Conservation (phyloP, 2,329 filamentous ascomycete genomes). For the Trichoderma hamatum region DNA sequence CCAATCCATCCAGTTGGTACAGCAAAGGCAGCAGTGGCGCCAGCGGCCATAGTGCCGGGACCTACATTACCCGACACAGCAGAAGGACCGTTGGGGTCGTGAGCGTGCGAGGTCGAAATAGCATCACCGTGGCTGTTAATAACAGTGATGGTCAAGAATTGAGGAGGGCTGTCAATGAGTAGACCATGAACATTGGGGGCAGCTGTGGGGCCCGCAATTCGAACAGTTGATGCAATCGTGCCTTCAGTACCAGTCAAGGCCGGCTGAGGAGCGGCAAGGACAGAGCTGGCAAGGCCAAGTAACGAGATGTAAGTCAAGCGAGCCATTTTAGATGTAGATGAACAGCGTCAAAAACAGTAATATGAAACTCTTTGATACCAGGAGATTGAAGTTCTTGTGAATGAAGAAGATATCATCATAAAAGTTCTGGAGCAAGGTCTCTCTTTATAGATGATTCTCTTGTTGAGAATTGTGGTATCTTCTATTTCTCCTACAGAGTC, state of each 20-base stretch:
- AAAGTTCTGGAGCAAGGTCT: background rate
- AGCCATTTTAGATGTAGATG: background rate
- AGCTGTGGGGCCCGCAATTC: background rate
- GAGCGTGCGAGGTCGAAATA: slow-evolving; percentile 4
- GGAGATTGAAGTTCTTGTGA: background rate
- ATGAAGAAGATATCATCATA: background rate
- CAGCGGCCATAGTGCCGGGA: background rate
- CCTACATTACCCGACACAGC: background rate
- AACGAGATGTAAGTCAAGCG: background rate
- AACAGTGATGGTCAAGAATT: slow-evolving; percentile 5
- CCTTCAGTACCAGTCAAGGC: slow-evolving; percentile 8
- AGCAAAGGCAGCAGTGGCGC: background rate
- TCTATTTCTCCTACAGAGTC: too few species aligned
- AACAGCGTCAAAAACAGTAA: background rate
- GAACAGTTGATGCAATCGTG: background rate
- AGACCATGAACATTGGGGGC: background rate
- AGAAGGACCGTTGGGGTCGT: slow-evolving; percentile 9
- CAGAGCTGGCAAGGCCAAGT: background rate
- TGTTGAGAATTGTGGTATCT: background rate
- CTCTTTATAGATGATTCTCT: background rate
- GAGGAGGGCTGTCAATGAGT: background rate
- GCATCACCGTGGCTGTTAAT: slow-evolving; percentile 7
- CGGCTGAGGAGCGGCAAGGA: background rate
- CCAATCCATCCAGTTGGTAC: background rate
- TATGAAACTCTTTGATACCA: background rate